Base-by-base conservation (phyloP, 306 rosid species). In the Citrullus mucosospermus region DNA sequence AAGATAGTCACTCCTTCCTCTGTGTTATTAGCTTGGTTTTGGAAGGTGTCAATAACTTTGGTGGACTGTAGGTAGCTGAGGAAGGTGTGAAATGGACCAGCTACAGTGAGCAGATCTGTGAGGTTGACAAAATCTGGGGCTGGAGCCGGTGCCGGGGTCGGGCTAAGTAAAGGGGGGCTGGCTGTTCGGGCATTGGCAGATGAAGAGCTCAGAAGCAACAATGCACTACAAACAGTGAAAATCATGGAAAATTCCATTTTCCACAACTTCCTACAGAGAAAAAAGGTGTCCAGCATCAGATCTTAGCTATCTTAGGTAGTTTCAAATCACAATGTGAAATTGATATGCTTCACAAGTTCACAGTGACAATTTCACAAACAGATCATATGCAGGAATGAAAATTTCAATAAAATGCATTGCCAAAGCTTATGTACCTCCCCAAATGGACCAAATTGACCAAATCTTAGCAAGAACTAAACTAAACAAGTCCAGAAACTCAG, bases 1-100 rank as follows among this genome's bases (percentile, higher is more conserved):
- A 96, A 96, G 86, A 96, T 82, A 28, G 99, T 96, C 9, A 96
- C 87, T 65, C 99, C 99, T 84, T 91, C 97, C 78, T 95, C 91
- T 25, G 98, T 92, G 85, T 90, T 87, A 86, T 96, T 96, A 86
- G 99, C 97, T 83, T 96, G 99, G 92, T 87, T 91, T 81, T 96
- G 99, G 83, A 96, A 91, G 22, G 96, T 92, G 44, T 96, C 98
- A 17, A 92, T 20, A 65, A 88, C 98, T 85, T 96, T 92, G 76
- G 97, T 92, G 81, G 99, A 92, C 25, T 88, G 43, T 44, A 88
- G 88, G 85, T 87, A 84, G 79, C 61, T 15, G 3, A 96, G 99
- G 89, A 91, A 96, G 57, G 93, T 91, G 81, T 85, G 88, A 78
- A 96, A 96, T 63, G 99, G 99, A 39, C 99, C 99, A n/a, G 99